Evolutionary conservation across 257 asterid genomes (phyloP), one percentile per base, ranked within the genome.

Genomic region (Euphrasia confusa): DNA sequence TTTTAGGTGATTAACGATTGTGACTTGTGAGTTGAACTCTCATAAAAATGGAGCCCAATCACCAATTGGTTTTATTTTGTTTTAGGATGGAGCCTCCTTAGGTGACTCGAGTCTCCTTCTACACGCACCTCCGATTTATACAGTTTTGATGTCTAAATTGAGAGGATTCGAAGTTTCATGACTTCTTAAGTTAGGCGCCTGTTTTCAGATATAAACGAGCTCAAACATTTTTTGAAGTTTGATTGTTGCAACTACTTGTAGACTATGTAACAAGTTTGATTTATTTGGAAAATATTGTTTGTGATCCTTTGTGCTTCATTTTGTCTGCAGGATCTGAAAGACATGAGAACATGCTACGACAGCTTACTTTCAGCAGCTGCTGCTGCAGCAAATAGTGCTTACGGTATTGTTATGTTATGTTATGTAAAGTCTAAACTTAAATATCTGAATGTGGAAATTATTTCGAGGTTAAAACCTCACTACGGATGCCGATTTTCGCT

Each of bases 341-440:
- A 89, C 74, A 89, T 92, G 96, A 83, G 93, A 76, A 74, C 83
- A 32, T 89, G 96, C 83, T 89, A 85, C 55, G 99, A 89, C 75
- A 80, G 93, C 71, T 80, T 92, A 49, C 96, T 92, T 68, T 89
- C 95, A 61, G 97, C 99, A 9, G 99, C 99, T 53, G 99, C 99
- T 8, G 99, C 96, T 11, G 81, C 97, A 12, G 80, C 96, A 28
- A 92, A 92, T 69, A 83, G 97, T 75, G 97, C 97, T 67, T 92
- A 84, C 64, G 97, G 97, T 50, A 50, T 15, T 50, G 39, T 17
- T 53, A 28, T 58, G 63, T 30, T 40, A n/a, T 63, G 48, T 45
- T 54, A 44, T 66, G 33, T 52, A 55, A 14, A 56, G 28, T 35
- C 60, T 56, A 17, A 68, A 59, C 11, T 56, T 58, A 30, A 55